Evolutionary conservation across 2,329 filamentous ascomycete genomes (phyloP).

Genomic region (Claviceps sorghi): DNA sequence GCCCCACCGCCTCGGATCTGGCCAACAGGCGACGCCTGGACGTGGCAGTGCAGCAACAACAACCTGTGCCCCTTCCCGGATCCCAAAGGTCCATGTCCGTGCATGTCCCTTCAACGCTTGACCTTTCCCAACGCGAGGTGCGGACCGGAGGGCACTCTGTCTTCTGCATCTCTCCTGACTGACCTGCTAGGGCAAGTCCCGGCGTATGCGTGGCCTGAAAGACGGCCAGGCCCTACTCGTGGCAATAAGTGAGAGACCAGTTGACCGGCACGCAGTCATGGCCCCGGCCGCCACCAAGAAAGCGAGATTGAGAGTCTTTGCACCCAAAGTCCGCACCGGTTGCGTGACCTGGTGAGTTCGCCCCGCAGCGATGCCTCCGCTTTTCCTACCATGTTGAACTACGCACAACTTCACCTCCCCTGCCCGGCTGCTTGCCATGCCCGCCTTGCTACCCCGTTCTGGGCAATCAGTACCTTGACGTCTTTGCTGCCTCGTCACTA

Average conservation of each 20-base stretch:
- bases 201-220: neutral
- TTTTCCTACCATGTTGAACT: neutral
- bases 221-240: neutral
- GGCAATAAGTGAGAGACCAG: neutral
- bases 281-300: constrained; percentile 1
- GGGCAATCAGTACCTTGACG: too few species aligned
- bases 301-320: neutral
- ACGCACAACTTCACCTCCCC: neutral
- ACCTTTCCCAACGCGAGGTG: neutral
- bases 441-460: neutral
- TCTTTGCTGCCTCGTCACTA: neutral
- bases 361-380: neutral
- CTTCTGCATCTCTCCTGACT: neutral
- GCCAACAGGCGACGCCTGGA: neutral
- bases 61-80: neutral
- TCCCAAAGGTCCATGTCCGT: neutral
- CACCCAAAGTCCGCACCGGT: constrained; percentile 3
- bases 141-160: neutral
- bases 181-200: neutral
- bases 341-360: constrained; percentile 2
- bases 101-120: neutral
- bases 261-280: neutral
- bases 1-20: neutral
- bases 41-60: constrained; percentile 1
- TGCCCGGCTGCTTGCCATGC: neutral